A percentile compares a stretch with the other conserved stretches of the same genome.
Conservation (phyloP, 805 yeast species). For the Grigorovia transvaalensis region DNA sequence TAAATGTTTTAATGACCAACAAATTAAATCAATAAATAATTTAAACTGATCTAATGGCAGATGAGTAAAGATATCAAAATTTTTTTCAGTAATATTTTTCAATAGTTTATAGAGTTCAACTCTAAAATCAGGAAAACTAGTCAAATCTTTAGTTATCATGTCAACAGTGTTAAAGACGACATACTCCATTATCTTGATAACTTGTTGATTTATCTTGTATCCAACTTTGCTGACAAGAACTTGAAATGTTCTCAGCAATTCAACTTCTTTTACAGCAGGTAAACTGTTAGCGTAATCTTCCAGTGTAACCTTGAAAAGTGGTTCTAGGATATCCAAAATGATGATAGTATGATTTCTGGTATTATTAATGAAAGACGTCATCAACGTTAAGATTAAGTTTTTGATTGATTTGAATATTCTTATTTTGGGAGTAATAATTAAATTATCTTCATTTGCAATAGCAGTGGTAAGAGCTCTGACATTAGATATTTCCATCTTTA, state of each 20-base stretch:
- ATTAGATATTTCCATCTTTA: slow-evolving; percentile 66
- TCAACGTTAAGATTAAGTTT: slow-evolving; percentile 75
- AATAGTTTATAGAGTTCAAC: slow-evolving; percentile 39
- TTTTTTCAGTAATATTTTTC: slow-evolving; percentile 29
- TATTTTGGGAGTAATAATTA: slow-evolving; percentile 59
- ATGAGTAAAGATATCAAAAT: slow-evolving; percentile 71
- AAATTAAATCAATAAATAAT: slow-evolving; percentile 75
- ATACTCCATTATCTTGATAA: slow-evolving; percentile 71
- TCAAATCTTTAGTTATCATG: slow-evolving; percentile 86
- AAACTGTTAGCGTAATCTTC: slow-evolving; percentile 77
- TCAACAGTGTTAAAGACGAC: slow-evolving; percentile 83
- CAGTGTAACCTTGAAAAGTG: slow-evolving; percentile 66
- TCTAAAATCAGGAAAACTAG: slow-evolving; percentile 91
- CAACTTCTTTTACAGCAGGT: slow-evolving; percentile 93
- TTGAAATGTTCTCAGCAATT: slow-evolving; percentile 87
- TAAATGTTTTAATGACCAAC: slow-evolving; percentile 95
- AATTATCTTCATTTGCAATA: slow-evolving; percentile 1
- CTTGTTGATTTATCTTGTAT: slow-evolving; percentile 76
- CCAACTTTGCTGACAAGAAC: slow-evolving; percentile 84
- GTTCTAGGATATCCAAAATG: slow-evolving; percentile 66
- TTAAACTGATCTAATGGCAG: slow-evolving; percentile 81
- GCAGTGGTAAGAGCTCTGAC: slow-evolving; percentile 71
- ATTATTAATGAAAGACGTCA: slow-evolving; percentile 74
- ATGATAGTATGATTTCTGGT: slow-evolving; percentile 75
- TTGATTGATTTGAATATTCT: slow-evolving; percentile 88